Evolutionary conservation across 805 yeast genomes (phyloP).

Genomic region (Phaffomyces thermotolerans): DNA sequence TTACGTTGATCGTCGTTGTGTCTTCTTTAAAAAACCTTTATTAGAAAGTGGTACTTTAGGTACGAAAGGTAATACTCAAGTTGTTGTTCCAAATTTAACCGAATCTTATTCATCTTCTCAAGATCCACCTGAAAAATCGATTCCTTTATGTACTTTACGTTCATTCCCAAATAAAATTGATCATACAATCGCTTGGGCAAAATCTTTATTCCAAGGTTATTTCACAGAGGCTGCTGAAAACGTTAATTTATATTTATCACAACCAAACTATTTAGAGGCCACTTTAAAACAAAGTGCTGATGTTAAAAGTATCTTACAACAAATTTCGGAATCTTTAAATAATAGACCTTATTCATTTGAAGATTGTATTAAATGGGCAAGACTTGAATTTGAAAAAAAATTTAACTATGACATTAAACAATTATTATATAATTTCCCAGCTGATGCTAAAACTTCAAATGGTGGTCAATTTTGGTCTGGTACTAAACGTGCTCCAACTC

Average conservation of each 20-base stretch:
- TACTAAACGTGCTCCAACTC: constrained; percentile 91
- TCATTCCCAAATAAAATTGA: constrained; percentile 98
- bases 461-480: constrained; percentile 98
- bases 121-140: constrained; percentile 97
- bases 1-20: constrained; percentile 95
- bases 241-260: constrained; percentile 83
- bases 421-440: constrained; percentile 89
- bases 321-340: constrained; percentile 67
- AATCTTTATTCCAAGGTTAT: constrained; percentile 85
- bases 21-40: constrained; percentile 82
- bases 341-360: constrained; percentile 85
- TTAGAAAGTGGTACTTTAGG: constrained; percentile 97
- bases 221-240: constrained; percentile 89
- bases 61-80: constrained; percentile 97
- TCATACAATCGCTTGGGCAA: constrained; percentile 99
- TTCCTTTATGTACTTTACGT: constrained; percentile 94
- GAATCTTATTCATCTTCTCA: constrained; percentile 94
- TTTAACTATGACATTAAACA: constrained; percentile 83
- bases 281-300: constrained; percentile 90
- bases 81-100: constrained; percentile 85
- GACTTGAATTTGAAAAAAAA: constrained; percentile 79
- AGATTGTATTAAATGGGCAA: constrained; percentile 94
- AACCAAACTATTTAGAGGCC: constrained; percentile 87
- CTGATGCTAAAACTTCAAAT: constrained; percentile 79
- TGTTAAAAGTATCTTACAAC: constrained; percentile 76